Evolutionary conservation across 352 stramenopile species (phyloP).

Genomic region (Blastocystis sp.): DNA sequence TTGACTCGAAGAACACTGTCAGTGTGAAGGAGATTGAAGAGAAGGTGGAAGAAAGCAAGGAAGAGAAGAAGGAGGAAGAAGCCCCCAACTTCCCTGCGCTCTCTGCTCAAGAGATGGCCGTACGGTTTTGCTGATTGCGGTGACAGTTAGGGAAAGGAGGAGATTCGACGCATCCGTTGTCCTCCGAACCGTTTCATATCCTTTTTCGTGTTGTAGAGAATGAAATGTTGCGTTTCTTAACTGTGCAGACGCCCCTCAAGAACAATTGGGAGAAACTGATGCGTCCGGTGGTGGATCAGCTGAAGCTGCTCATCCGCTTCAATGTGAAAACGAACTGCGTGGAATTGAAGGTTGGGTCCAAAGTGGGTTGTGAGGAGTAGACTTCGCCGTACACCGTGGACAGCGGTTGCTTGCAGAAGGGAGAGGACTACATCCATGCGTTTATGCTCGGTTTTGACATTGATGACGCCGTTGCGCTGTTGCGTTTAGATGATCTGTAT

Average conservation of each 20-base stretch:
- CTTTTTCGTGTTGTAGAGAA: neutral
- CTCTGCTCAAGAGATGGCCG: slow-evolving; percentile 59
- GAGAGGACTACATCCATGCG: slow-evolving; percentile 85
- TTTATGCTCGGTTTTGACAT: slow-evolving; percentile 99
- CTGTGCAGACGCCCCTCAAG: slow-evolving; percentile 92
- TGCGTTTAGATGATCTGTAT: slow-evolving; percentile 97
- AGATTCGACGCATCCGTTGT: slow-evolving; percentile 68
- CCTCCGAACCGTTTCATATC: slow-evolving; percentile 68
- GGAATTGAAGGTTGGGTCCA: slow-evolving; percentile 83
- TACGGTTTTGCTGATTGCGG: neutral
- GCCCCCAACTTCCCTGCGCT: slow-evolving; percentile 23
- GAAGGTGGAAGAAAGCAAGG: neutral
- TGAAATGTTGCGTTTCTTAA: neutral
- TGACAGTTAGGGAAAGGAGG: slow-evolving; percentile 14
- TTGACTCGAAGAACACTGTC: neutral
- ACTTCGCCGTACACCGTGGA: slow-evolving; percentile 89
- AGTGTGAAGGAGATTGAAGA: slow-evolving; percentile 6
- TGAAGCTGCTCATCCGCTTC: slow-evolving; percentile 95
- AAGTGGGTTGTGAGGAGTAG: slow-evolving; percentile 70
- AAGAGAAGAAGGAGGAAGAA: slow-evolving; percentile 20
- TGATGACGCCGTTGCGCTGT: slow-evolving; percentile 89
- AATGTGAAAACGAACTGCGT: slow-evolving; percentile 97
- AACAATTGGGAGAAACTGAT: slow-evolving; percentile 97
- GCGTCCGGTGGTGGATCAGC: slow-evolving; percentile 93
- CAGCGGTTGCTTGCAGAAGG: slow-evolving; percentile 88